Percentiles rank a stretch among this genome's conserved stretches.
These are phyloP conservation scores for Laetiporus sulphureus DNA, from an alignment of 1,284 basidiomycete genomes.

Conservation along the genomic window DNA sequence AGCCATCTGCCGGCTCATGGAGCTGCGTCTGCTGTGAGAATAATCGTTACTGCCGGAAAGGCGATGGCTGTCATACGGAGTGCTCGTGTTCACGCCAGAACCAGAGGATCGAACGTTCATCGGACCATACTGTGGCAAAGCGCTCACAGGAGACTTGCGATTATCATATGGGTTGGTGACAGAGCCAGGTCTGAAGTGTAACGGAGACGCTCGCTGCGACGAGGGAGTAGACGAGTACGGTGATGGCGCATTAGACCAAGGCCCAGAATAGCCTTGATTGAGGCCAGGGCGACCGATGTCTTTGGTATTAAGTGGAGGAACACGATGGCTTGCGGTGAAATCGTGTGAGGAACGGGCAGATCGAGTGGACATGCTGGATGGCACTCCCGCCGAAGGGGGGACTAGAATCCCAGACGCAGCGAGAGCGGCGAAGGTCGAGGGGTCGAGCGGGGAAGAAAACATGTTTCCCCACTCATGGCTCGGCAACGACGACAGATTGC, in stretches of 20 bases:
- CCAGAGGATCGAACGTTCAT: slow-evolving; percentile 20
- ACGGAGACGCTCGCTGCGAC: slow-evolving; percentile 21
- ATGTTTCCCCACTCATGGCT: slow-evolving; percentile 47
- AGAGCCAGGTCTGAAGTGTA: slow-evolving; percentile 20
- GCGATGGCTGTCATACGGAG: slow-evolving; percentile 15
- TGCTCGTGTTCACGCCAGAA: slow-evolving; percentile 15
- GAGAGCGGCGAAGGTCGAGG: slow-evolving; percentile 49
- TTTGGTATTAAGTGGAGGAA: slow-evolving; percentile 18
- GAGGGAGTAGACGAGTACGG: slow-evolving; percentile 21
- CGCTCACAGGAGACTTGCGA: slow-evolving; percentile 23
- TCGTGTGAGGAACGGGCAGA: slow-evolving; percentile 21
- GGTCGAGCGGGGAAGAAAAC: slow-evolving; percentile 52
- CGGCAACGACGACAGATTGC: slow-evolving; percentile 26
- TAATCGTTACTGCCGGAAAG: slow-evolving; percentile 9
- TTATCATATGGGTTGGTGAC: slow-evolving; percentile 18
- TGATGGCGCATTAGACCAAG: slow-evolving; percentile 23
- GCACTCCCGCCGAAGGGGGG: slow-evolving; percentile 20
- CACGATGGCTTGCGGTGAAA: slow-evolving; percentile 23
- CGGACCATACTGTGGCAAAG: slow-evolving; percentile 19
- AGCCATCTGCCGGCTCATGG: slow-evolving; percentile 16
- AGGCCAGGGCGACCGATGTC: slow-evolving; percentile 16
- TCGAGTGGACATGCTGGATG: slow-evolving; percentile 22
- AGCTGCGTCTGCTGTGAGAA: slow-evolving; percentile 16
- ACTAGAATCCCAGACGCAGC: slow-evolving; percentile 50
- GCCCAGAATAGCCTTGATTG: slow-evolving; percentile 9